These are phyloP conservation scores for Rhynchosporium agropyri DNA, from an alignment of 2,329 filamentous ascomycete genomes.

Conservation along the genomic window DNA sequence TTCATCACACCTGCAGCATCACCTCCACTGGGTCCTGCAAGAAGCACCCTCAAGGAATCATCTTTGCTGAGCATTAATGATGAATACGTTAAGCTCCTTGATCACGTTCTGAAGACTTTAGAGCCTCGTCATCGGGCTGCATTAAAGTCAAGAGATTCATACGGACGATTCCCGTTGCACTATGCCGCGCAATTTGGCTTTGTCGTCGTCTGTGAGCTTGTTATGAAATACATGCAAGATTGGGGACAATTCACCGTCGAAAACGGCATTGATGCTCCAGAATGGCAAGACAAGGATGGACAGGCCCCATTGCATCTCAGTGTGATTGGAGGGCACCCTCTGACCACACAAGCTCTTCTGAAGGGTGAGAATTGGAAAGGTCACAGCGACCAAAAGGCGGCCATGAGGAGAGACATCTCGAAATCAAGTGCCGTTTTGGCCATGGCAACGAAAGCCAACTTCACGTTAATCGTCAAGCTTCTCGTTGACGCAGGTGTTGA, in stretches of 20 bases:
- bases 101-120: constrained; percentile 67
- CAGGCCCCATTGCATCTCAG: constrained; percentile 89
- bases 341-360: constrained; percentile 81
- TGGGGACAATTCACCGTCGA: constrained; percentile 87
- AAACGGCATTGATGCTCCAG: constrained; percentile 80
- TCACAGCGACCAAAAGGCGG: constrained; percentile 59
- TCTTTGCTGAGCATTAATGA: constrained; percentile 70
- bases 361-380: constrained; percentile 79
- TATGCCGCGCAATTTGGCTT: constrained; percentile 96
- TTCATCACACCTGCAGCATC: constrained; percentile 81
- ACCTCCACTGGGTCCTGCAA: constrained; percentile 62
- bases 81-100: constrained; percentile 70
- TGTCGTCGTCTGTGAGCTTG: constrained; percentile 82
- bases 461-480: constrained; percentile 79
- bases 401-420: constrained; percentile 68
- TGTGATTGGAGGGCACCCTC: constrained; percentile 85
- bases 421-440: constrained; percentile 88
- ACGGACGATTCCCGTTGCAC: constrained; percentile 84
- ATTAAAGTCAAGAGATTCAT: constrained; percentile 70
- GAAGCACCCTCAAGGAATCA: constrained; percentile 67
- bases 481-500: constrained; percentile 89
- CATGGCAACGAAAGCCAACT: constrained; percentile 86
- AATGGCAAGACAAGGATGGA: constrained; percentile 93
- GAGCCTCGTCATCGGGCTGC: constrained; percentile 67
- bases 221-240: constrained; percentile 85